phyloP scores from a whole-genome alignment of 192 early-diverging fungal species.

The Coemansia sp. region DNA sequence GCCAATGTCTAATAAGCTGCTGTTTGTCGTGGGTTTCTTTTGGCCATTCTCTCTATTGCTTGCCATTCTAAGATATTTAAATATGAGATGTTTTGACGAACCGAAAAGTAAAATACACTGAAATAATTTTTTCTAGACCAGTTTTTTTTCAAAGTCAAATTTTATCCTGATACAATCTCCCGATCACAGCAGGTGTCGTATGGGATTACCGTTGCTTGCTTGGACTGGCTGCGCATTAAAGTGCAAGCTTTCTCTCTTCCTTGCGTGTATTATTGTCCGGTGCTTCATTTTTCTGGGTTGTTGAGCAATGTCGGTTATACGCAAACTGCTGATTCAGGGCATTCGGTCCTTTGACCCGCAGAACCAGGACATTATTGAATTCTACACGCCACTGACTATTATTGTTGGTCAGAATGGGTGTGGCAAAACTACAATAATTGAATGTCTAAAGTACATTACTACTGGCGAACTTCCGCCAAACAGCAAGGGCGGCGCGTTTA shows the following conservation, averaged over 20 bases:
- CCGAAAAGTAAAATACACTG: background rate
- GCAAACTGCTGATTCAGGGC: conserved; percentile 77
- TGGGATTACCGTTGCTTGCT: background rate
- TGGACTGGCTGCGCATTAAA: background rate
- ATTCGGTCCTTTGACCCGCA: conserved; percentile 91
- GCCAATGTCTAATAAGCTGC: conserved; percentile 20
- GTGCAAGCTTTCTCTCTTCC: background rate
- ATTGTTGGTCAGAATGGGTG: conserved; percentile 96
- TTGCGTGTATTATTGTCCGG: background rate
- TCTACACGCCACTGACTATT: conserved; percentile 88
- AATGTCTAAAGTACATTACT: conserved; percentile 92
- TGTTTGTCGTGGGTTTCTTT: conserved; percentile 4
- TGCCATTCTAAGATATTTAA: background rate
- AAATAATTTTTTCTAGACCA: conserved; percentile 1
- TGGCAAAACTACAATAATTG: conserved; percentile 98
- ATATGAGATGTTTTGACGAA: background rate
- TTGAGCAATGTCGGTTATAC: conserved; percentile 59
- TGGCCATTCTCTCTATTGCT: background rate
- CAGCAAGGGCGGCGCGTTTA: conserved; percentile 83
- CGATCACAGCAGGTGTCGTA: background rate
- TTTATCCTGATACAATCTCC: conserved; percentile 1
- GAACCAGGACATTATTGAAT: conserved; percentile 70
- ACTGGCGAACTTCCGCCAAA: conserved; percentile 91
- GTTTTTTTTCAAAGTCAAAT: conserved; percentile 4
- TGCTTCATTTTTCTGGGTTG: background rate